Conservation (phyloP, 352 stramenopile genomes). For the Globisporangium recalcitrans region DNA sequence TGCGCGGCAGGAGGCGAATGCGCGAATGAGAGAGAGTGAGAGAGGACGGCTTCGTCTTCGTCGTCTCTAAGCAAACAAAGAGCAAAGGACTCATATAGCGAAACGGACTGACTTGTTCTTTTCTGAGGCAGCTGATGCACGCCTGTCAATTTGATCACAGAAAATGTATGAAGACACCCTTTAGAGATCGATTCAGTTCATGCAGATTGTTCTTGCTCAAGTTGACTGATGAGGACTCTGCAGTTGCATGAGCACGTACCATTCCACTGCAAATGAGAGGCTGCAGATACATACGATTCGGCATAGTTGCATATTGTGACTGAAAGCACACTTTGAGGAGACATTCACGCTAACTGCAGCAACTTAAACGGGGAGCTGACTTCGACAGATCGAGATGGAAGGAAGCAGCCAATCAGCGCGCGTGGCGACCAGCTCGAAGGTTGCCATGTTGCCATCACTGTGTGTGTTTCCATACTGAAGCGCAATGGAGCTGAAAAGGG, state of each 20-base stretch:
- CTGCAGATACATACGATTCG: no score
- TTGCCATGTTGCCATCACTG: no score
- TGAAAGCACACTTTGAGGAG: background rate
- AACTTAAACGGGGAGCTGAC: background rate
- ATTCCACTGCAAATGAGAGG: no score
- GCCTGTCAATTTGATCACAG: background rate
- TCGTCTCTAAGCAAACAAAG: no score
- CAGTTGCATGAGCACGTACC: background rate
- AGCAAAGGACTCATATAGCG: background rate
- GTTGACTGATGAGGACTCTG: background rate
- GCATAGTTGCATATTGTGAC: background rate
- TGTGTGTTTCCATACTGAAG: background rate
- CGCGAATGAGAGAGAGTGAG: slow-evolving; percentile 18
- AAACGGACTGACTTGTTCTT: background rate
- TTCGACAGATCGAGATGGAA: background rate
- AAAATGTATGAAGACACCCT: background rate
- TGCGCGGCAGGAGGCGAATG: slow-evolving; percentile 19
- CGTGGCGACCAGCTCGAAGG: no score
- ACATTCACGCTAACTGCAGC: background rate
- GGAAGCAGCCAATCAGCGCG: background rate
- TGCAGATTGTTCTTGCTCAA: background rate
- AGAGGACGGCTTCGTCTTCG: no score
- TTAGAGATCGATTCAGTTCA: background rate
- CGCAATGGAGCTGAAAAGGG: no score
- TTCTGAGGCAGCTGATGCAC: background rate